Percentiles rank a stretch among this genome's conserved stretches.
Conservation (phyloP, 2,329 filamentous ascomycete genomes). For the Knufia petricola region DNA sequence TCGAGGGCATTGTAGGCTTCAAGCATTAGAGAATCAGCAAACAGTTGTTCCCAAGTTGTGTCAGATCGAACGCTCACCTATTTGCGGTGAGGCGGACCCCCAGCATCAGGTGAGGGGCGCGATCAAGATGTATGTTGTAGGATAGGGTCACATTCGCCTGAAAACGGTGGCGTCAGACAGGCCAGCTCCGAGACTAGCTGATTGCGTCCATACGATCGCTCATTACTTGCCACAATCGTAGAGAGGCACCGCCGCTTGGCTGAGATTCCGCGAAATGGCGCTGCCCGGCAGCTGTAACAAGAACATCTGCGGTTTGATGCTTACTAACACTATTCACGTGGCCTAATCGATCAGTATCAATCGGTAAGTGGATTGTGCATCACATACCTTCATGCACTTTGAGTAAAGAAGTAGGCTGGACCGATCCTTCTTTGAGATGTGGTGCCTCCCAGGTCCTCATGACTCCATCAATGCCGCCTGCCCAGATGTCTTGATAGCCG, state of each 20-base stretch:
- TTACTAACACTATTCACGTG: constrained; percentile 35
- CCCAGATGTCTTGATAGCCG: constrained; percentile 47
- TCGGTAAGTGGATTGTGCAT: not conserved
- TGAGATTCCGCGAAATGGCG: not conserved
- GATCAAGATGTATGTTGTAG: too few species aligned
- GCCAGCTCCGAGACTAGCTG: too few species aligned
- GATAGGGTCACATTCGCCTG: too few species aligned
- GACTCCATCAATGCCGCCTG: constrained; percentile 48
- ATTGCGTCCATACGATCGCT: too few species aligned
- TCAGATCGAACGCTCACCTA: too few species aligned
- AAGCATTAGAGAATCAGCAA: too few species aligned
- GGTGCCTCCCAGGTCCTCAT: constrained; percentile 44
- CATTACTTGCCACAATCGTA: not conserved
- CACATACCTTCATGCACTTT: constrained; percentile 37
- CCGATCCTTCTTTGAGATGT: constrained; percentile 31
- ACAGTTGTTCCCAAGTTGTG: too few species aligned
- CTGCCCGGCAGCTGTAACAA: constrained; percentile 44
- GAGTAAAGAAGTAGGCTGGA: constrained; percentile 35
- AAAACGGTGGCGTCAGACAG: too few species aligned
- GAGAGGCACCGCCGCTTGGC: not conserved
- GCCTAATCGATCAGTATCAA: constrained; percentile 28
- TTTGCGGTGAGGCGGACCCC: too few species aligned
- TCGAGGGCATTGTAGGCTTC: too few species aligned
- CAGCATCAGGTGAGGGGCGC: too few species aligned
- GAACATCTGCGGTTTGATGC: constrained; percentile 38